phyloP scores from a whole-genome alignment of 768 basidiomycete species.

The Lactarius akahatsu region DNA sequence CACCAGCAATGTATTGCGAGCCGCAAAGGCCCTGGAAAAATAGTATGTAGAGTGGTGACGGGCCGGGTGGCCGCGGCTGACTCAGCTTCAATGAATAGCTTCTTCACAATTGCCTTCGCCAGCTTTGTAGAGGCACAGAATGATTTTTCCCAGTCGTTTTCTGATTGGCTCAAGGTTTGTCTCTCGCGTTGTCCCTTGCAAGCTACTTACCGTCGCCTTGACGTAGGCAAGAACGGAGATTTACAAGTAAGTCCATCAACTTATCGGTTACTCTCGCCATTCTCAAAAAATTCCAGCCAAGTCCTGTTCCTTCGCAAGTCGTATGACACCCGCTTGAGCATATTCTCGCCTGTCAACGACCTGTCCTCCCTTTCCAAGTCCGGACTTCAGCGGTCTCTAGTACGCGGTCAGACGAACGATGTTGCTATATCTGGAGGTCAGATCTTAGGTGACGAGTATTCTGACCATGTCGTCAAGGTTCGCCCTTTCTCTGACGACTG shows the following conservation, averaged over 20 bases:
- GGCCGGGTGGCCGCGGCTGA: constrained; percentile 4
- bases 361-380: constrained; percentile 77
- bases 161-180: constrained; percentile 79
- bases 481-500: constrained; percentile 20
- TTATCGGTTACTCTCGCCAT: background rate
- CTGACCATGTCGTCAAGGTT: constrained; percentile 89
- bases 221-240: constrained; percentile 78
- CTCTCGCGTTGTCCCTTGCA: background rate
- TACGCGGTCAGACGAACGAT: constrained; percentile 71
- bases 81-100: constrained; percentile 46
- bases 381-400: constrained; percentile 54
- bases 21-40: constrained; percentile 79
- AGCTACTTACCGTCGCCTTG: background rate
- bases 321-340: constrained; percentile 73
- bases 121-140: constrained; percentile 74
- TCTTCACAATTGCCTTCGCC: constrained; percentile 93
- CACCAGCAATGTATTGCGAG: constrained; percentile 53
- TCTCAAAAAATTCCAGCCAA: constrained; percentile 53
- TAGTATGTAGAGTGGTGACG: constrained; percentile 55
- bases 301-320: constrained; percentile 82
- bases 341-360: constrained; percentile 92
- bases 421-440: constrained; percentile 77
- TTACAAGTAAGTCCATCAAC: constrained; percentile 68
- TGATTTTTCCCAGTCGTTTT: constrained; percentile 67
- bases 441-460: constrained; percentile 93